Evolutionary conservation across 2,329 filamentous ascomycete genomes (phyloP).

Genomic region (Neophaeococcomyces mojaviensis): DNA sequence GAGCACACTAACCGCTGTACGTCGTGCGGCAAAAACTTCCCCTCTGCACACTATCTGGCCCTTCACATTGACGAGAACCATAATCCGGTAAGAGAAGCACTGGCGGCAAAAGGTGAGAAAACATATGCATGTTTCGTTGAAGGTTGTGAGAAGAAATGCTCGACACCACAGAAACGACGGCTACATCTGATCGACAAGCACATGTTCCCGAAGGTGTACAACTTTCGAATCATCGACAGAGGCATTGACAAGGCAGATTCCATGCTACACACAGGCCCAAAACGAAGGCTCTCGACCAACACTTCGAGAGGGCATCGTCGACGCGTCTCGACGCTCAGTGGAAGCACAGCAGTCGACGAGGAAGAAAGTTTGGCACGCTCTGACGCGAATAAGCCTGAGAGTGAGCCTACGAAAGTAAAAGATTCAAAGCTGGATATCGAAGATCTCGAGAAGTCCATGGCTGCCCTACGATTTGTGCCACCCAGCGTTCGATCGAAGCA

Average conservation of each 20-base stretch:
- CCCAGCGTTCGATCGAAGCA: slow-evolving; percentile 32
- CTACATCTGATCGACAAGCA: slow-evolving; percentile 93
- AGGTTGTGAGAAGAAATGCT: slow-evolving; percentile 76
- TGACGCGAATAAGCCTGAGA: not conserved
- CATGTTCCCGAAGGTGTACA: slow-evolving; percentile 79
- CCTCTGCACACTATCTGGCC: slow-evolving; percentile 68
- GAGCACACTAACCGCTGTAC: slow-evolving; percentile 76
- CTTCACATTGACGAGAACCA: slow-evolving; percentile 89
- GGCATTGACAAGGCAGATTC: slow-evolving; percentile 82
- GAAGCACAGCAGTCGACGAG: not conserved
- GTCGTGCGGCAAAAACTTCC: slow-evolving; percentile 81
- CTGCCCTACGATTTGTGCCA: slow-evolving; percentile 38
- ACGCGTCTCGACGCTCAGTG: not conserved
- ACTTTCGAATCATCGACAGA: slow-evolving; percentile 74
- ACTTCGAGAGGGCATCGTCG: not conserved
- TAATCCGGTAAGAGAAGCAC: slow-evolving; percentile 67
- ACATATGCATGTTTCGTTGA: slow-evolving; percentile 89
- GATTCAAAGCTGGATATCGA: slow-evolving; percentile 22
- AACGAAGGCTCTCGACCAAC: slow-evolving; percentile 28
- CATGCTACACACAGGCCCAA: slow-evolving; percentile 56
- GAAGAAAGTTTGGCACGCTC: not conserved
- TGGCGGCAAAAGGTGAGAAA: slow-evolving; percentile 72
- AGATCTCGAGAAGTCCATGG: slow-evolving; percentile 36
- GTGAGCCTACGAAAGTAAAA: not conserved
- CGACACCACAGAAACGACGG: slow-evolving; percentile 72